A percentile compares a stretch with the other conserved stretches of the same genome.
phyloP scores from a whole-genome alignment of 306 rosid genomes.

The Fragaria nilgerrensis region DNA sequence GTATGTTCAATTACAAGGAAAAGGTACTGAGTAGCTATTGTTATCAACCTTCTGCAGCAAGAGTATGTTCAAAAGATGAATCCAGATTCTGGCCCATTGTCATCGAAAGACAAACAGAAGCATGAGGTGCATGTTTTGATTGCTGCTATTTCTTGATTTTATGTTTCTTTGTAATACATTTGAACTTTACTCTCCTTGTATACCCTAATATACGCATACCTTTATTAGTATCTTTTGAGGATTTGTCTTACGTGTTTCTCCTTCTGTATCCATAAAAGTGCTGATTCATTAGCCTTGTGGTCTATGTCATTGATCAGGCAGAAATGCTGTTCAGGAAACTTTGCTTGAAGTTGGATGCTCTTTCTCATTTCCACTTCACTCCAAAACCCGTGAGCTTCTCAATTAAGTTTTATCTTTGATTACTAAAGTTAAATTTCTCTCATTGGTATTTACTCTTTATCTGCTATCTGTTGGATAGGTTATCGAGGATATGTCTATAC shows the following conservation, averaged over 20 bases:
- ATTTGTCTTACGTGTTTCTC: not conserved
- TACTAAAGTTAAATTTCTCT: not conserved
- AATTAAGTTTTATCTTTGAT: not conserved
- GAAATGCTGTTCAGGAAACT: constrained; percentile 70
- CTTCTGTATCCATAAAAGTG: not conserved
- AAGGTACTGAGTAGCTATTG: not conserved
- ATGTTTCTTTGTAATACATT: not conserved
- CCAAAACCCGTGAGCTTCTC: constrained; percentile 83
- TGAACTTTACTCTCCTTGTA: constrained; percentile 17
- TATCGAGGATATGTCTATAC: constrained; percentile 83
- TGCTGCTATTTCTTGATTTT: not conserved
- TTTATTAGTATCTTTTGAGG: not conserved
- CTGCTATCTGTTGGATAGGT: constrained; percentile 50
- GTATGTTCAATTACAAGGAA: not conserved
- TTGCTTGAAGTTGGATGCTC: constrained; percentile 83
- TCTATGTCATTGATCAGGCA: constrained; percentile 55
- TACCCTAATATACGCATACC: not conserved
- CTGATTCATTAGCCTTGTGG: constrained; percentile 23
- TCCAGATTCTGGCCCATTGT: constrained; percentile 52
- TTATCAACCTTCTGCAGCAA: constrained; percentile 53
- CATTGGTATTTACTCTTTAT: constrained; percentile 8
- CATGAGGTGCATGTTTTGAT: constrained; percentile 52
- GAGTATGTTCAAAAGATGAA: constrained; percentile 72
- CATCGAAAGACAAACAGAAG: constrained; percentile 70
- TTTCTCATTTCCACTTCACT: constrained; percentile 85